phyloP scores from a whole-genome alignment of 2,329 filamentous ascomycete genomes.

The Aspergillus bombycis region DNA sequence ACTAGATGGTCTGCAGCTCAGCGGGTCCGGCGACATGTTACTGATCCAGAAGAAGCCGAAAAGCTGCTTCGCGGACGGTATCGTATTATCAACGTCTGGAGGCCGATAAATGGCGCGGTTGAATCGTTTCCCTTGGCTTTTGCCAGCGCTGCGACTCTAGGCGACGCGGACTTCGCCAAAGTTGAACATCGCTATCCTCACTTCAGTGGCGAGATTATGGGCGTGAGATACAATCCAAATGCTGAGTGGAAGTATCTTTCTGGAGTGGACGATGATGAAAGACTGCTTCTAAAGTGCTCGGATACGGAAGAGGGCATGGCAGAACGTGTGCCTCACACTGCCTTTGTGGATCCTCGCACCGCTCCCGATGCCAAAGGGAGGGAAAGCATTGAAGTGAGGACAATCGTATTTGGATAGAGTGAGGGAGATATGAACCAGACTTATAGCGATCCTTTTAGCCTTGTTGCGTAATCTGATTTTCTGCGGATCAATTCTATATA shows the following conservation, averaged over 20 bases:
- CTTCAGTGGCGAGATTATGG: conserved; percentile 73
- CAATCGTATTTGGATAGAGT: conserved; percentile 72
- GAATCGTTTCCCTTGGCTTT: conserved; percentile 61
- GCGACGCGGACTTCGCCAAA: conserved; percentile 66
- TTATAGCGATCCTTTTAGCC: background rate
- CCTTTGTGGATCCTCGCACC: conserved; percentile 76
- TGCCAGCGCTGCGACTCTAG: conserved; percentile 58
- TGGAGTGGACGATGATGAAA: conserved; percentile 73
- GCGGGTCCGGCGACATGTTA: conserved; percentile 70
- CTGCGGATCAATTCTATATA: background rate
- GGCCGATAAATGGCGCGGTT: conserved; percentile 63
- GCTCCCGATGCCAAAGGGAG: conserved; percentile 69
- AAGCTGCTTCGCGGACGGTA: conserved; percentile 68
- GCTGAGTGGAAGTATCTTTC: conserved; percentile 81
- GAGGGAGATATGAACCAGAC: background rate
- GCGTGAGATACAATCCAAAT: conserved; percentile 60
- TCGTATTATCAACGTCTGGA: conserved; percentile 87
- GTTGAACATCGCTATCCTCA: conserved; percentile 76
- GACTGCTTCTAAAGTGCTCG: conserved; percentile 75
- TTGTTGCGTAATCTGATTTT: background rate
- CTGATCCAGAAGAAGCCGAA: conserved; percentile 64
- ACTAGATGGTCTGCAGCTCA: conserved; percentile 67
- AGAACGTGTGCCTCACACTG: conserved; percentile 67
- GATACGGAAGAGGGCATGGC: conserved; percentile 61
- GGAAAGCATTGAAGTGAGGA: conserved; percentile 88